Evolutionary conservation across 2,329 filamentous ascomycete genomes (phyloP).

Genomic region (Drechmeria coniospora): DNA sequence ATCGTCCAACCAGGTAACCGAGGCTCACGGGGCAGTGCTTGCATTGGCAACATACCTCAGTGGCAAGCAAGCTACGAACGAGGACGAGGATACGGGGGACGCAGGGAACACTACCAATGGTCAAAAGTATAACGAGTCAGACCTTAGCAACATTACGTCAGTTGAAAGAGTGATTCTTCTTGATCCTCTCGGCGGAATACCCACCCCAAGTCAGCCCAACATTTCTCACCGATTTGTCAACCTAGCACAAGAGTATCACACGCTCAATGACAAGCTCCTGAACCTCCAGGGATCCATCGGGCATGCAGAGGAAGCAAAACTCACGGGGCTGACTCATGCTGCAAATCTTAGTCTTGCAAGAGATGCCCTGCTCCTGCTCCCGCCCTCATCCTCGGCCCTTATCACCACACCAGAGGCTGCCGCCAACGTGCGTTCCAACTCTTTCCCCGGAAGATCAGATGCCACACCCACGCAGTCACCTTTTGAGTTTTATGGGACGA

Average conservation of each 20-base stretch:
- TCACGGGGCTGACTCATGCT: slow-evolving; percentile 31
- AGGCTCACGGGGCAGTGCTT: slow-evolving; percentile 50
- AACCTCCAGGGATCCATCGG: slow-evolving; percentile 12
- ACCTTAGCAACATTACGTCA: slow-evolving; percentile 36
- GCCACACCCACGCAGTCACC: slow-evolving; percentile 32
- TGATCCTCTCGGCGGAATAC: slow-evolving; percentile 75
- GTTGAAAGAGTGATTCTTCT: slow-evolving; percentile 81
- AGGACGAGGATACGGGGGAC: slow-evolving; percentile 1
- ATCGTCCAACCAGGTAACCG: slow-evolving; percentile 21
- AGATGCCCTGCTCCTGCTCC: slow-evolving; percentile 57
- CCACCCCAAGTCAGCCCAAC: slow-evolving; percentile 33
- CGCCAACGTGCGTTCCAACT: slow-evolving; percentile 26
- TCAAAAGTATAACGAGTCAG: slow-evolving; percentile 21
- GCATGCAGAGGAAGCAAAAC: slow-evolving; percentile 15
- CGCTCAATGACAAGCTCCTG: slow-evolving; percentile 48
- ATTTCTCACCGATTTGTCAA: slow-evolving; percentile 57
- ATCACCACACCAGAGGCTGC: slow-evolving; percentile 79
- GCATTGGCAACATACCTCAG: slow-evolving; percentile 64
- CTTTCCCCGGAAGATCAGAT: slow-evolving; percentile 20
- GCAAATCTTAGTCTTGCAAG: slow-evolving; percentile 61
- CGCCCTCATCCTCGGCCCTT: slow-evolving; percentile 70
- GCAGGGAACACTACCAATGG: too few species aligned
- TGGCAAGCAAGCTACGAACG: slow-evolving; percentile 37
- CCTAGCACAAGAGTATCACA: slow-evolving; percentile 72
- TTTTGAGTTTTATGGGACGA: slow-evolving; percentile 31